Evolutionary conservation across 2,329 filamentous ascomycete genomes (phyloP).

Genomic region (Myriosclerotinia duriaeana): DNA sequence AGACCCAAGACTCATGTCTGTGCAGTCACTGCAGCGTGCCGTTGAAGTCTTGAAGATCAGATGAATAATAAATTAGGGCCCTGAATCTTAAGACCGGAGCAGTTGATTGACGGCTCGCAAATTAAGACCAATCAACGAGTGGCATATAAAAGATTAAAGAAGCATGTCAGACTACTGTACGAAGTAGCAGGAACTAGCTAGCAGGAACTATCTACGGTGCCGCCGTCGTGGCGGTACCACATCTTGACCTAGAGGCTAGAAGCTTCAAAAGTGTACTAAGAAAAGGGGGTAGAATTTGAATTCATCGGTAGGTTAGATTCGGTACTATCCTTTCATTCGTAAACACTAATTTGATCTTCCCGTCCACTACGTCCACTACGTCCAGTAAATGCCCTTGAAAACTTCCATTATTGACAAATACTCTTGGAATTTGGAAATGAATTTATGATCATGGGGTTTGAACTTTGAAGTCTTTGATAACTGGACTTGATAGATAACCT

Average conservation of each 20-base stretch:
- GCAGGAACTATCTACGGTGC: no score
- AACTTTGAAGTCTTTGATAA: not conserved
- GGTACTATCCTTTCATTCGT: not conserved
- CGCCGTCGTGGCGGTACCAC: no score
- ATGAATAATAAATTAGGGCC: slow-evolving; percentile 6
- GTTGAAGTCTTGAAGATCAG: not conserved
- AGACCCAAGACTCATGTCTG: not conserved
- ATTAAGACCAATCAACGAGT: not conserved
- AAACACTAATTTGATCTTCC: not conserved
- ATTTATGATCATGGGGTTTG: not conserved
- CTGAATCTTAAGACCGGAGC: not conserved
- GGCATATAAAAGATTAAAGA: not conserved
- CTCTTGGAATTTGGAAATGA: not conserved
- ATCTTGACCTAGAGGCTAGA: no score
- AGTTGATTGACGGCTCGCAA: not conserved
- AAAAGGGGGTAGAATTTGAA: not conserved
- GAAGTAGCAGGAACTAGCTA: no score
- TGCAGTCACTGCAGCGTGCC: not conserved
- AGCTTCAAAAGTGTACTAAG: not conserved
- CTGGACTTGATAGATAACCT: not conserved
- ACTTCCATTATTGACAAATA: not conserved
- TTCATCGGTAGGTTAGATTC: not conserved
- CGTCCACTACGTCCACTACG: not conserved
- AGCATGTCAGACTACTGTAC: not conserved
- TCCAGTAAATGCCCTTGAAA: not conserved